Evolutionary conservation across 2,329 filamentous ascomycete genomes (phyloP).

Genomic region (Elsinoe batatas): DNA sequence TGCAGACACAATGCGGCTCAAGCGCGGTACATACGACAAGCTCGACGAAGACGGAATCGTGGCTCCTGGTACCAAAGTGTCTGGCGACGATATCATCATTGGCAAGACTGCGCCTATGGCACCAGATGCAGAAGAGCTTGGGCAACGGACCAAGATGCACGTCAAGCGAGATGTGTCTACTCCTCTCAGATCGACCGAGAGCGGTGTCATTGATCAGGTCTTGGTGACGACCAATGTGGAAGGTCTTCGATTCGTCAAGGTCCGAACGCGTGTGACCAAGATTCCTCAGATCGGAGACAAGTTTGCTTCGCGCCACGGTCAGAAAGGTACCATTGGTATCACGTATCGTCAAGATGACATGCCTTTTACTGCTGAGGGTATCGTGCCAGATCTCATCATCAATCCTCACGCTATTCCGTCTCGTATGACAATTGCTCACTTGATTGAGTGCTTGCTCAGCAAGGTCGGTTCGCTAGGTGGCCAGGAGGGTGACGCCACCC

Average conservation of each 20-base stretch:
- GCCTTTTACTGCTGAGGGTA: slow-evolving; percentile 88
- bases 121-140: slow-evolving; percentile 84
- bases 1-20: slow-evolving; percentile 77
- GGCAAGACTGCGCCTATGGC: slow-evolving; percentile 95
- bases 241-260: slow-evolving; percentile 91
- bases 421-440: slow-evolving; percentile 99
- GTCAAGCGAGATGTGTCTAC: slow-evolving; percentile 94
- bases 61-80: slow-evolving; percentile 84
- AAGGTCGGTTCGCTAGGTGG: slow-evolving; percentile 92
- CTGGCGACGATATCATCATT: slow-evolving; percentile 97
- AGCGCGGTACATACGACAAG: slow-evolving; percentile 64
- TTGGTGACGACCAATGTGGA: slow-evolving; percentile 91
- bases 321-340: slow-evolving; percentile 98
- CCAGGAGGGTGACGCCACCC: slow-evolving; percentile 92
- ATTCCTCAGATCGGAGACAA: slow-evolving; percentile 98
- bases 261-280: slow-evolving; percentile 94
- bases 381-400: slow-evolving; percentile 93
- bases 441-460: slow-evolving; percentile 96
- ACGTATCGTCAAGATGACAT: slow-evolving; percentile 97
- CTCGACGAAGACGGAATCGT: slow-evolving; percentile 94
- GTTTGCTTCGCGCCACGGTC: slow-evolving; percentile 96
- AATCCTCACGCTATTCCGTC: slow-evolving; percentile 99
- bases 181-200: slow-evolving; percentile 87
- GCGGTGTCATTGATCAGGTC: slow-evolving; percentile 90
- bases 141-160: slow-evolving; percentile 80